These are phyloP conservation scores for Garcia nutans DNA, from an alignment of 345 rosid species.

Conservation along the genomic window DNA sequence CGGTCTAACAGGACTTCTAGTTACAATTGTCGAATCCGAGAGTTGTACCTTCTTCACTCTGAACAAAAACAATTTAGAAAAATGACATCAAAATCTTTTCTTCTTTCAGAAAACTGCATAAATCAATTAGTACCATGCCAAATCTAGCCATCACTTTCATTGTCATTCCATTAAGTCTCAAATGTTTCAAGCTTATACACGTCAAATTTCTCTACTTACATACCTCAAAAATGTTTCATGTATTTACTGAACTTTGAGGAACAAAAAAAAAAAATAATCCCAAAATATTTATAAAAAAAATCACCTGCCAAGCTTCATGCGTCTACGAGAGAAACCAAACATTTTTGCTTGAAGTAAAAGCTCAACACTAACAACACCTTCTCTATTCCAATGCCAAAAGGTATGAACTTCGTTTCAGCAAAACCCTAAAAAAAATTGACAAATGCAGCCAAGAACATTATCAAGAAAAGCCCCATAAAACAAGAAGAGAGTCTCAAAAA, in stretches of 20 bases:
- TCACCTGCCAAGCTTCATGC: constrained; percentile 96
- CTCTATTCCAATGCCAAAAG: neutral
- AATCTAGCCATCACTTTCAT: neutral
- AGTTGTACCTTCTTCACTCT: constrained; percentile 98
- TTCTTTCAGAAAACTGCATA: neutral
- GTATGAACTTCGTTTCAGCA: neutral
- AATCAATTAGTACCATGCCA: neutral
- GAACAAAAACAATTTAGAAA: constrained; percentile 17
- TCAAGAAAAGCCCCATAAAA: constrained; percentile 1
- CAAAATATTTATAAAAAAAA: neutral
- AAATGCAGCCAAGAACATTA: constrained; percentile 1
- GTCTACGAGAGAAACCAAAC: constrained; percentile 84
- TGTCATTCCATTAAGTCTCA: neutral
- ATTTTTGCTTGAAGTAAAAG: constrained; percentile 37
- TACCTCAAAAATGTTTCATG: neutral
- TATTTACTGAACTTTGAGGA: neutral
- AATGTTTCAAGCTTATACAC: neutral
- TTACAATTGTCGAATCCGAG: constrained; percentile 67
- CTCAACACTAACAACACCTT: neutral
- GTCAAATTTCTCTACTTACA: neutral
- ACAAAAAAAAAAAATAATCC: neutral
- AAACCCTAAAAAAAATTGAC: constrained; percentile 10
- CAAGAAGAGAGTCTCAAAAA: neutral
- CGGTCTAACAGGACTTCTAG: constrained; percentile 72
- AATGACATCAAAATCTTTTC: neutral